Percentiles rank a stretch among this genome's conserved stretches.
Conservation (phyloP, 179 eudicot species). For the Patellifolia procumbens region DNA sequence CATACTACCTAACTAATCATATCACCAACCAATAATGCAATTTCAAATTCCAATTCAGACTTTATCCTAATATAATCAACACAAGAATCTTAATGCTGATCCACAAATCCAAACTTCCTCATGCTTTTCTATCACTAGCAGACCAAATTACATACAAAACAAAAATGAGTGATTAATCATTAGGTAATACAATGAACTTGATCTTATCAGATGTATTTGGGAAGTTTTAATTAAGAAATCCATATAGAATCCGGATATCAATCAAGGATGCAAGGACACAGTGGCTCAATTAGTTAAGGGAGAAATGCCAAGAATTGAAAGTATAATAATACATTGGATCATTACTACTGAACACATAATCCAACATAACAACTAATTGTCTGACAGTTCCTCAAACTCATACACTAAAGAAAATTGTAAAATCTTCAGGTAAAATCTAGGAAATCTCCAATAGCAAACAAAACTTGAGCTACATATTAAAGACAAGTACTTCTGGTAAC, state of each 20-base stretch:
- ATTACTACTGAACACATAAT: conserved; percentile 18
- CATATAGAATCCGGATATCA: background rate
- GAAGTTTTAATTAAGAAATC: background rate
- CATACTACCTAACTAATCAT: too few species aligned
- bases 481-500: background rate
- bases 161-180: background rate
- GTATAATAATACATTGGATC: conserved; percentile 20
- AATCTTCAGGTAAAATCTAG: conserved; percentile 8
- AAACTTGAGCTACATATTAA: conserved; percentile 19
- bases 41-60: too few species aligned
- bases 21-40: too few species aligned
- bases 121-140: conserved; percentile 4
- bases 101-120: too few species aligned
- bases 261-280: background rate
- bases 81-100: too few species aligned
- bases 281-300: background rate
- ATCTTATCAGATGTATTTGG: background rate
- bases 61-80: too few species aligned
- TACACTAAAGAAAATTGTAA: background rate
- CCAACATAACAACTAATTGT: conserved; percentile 32
- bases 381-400: conserved; percentile 19
- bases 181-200: background rate
- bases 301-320: background rate
- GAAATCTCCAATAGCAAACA: conserved; percentile 1
- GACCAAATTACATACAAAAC: background rate